These are phyloP conservation scores for Rhodocollybia butyracea DNA, from an alignment of 768 basidiomycete genomes.

Conservation along the genomic window DNA sequence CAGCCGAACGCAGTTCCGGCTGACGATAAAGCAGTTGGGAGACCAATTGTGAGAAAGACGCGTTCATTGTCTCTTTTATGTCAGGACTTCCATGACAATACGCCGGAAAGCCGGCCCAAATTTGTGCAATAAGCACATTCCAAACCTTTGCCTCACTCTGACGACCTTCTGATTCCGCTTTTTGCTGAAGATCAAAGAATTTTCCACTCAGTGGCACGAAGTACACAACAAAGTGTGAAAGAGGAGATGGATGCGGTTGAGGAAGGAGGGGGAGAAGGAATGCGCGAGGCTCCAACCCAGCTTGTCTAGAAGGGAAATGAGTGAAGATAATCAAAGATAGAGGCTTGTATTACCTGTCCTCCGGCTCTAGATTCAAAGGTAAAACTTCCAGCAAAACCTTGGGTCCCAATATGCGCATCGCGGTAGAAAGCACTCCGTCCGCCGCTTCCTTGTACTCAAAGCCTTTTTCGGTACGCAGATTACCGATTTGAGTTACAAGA, in stretches of 20 bases:
- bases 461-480: constrained; percentile 69
- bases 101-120: constrained; percentile 89
- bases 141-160: constrained; percentile 91
- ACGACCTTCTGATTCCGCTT: constrained; percentile 68
- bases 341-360: constrained; percentile 51
- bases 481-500: constrained; percentile 67
- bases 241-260: constrained; percentile 74
- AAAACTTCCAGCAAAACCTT: constrained; percentile 68
- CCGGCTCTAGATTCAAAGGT: constrained; percentile 85
- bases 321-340: background rate
- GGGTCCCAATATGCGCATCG: constrained; percentile 86
- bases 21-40: constrained; percentile 93
- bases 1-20: constrained; percentile 73
- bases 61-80: constrained; percentile 68
- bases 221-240: constrained; percentile 83
- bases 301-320: constrained; percentile 40
- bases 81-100: constrained; percentile 86
- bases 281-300: constrained; percentile 82
- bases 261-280: constrained; percentile 87
- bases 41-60: constrained; percentile 82
- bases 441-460: constrained; percentile 92
- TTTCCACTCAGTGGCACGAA: constrained; percentile 93
- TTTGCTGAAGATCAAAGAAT: constrained; percentile 86
- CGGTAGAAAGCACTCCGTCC: constrained; percentile 73
- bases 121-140: constrained; percentile 89